A percentile compares a stretch with the other conserved stretches of the same genome.
Conservation (phyloP, 306 rosid genomes). For the Cyamopsis tetragonoloba region DNA sequence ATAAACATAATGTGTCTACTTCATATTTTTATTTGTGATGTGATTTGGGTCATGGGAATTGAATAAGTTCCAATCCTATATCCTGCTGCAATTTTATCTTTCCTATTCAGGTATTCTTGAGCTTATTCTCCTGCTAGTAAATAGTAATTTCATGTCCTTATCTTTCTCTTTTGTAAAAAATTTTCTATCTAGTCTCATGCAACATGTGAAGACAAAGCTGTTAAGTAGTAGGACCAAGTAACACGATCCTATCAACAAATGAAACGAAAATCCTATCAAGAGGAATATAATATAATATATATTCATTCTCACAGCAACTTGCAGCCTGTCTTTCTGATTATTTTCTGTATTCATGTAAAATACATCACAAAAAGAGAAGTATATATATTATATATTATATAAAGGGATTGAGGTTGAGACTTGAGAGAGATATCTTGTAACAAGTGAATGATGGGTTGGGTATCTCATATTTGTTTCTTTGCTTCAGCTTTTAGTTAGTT, state of each 20-base stretch:
- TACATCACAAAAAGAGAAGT: slow-evolving; percentile 35
- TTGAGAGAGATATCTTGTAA: slow-evolving; percentile 22
- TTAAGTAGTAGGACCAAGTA: slow-evolving; percentile 20
- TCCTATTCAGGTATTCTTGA: not conserved
- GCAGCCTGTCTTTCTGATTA: slow-evolving; percentile 18
- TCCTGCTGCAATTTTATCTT: not conserved
- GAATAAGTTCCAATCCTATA: slow-evolving; percentile 6
- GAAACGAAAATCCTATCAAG: slow-evolving; percentile 1
- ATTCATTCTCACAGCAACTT: slow-evolving; percentile 35
- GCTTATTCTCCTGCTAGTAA: not conserved
- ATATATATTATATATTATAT: not conserved
- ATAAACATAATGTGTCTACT: not conserved
- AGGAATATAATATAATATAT: too few species aligned
- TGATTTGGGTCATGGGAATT: slow-evolving; percentile 5
- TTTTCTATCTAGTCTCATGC: slow-evolving; percentile 11
- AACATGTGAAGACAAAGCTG: slow-evolving; percentile 36
- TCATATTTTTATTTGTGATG: slow-evolving; percentile 8
- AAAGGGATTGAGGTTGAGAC: slow-evolving; percentile 28
- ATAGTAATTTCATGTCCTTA: not conserved
- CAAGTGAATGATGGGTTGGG: slow-evolving; percentile 27
- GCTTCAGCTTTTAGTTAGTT: slow-evolving; percentile 26
- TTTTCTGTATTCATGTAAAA: slow-evolving; percentile 26
- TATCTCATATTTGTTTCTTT: slow-evolving; percentile 31
- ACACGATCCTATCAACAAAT: slow-evolving; percentile 22
- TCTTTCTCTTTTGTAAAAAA: not conserved